Base-by-base conservation (phyloP, 106 monocot species). In the Apostasia shenzhenica region DNA sequence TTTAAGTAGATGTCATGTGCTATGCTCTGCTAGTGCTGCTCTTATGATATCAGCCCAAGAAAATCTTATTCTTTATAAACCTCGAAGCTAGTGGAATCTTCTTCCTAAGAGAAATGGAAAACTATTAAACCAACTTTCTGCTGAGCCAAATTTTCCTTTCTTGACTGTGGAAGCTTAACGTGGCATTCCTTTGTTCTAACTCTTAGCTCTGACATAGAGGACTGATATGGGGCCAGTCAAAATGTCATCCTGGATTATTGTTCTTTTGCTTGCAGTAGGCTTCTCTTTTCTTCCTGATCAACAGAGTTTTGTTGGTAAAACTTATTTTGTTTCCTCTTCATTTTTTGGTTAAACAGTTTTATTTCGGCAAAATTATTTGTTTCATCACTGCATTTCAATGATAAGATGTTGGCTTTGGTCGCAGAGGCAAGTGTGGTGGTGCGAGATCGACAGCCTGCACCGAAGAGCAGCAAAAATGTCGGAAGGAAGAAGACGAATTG, bases 1-100 rank as follows among this genome's bases (percentile, higher is more conserved):
- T 47, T 45, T 47, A 52, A 4, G 66, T 55, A 66, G 57, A 55
- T 70, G 64, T 70, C 74, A 79, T 69, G 79, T 69, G 79, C 62
- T 59, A 12, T 48, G 42, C 57, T 66, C 53, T 70, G 64, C 42
- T 75, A 75, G 73, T 75, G 80, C 75, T 54, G 80, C 75, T 80
- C 80, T 75, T 75, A 70, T 75, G 80, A 65, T 67, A n/a, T 67
- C 75, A 57, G 6, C 48, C 55, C 48, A 4, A 11, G 8, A 68
- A 41, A 43, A 1, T 26, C n/a, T 13, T 45, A 38, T 26, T 26
- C 39, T 41, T 46, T 50, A 49, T 59, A 60, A 61, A 9, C 50
- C 47, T 6, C 44, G 13, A 62, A 41, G 45, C 7, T 45, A 53
- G 14, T 62, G 62, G 50, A 70, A 70, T 70, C 45, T 45, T 59